Evolutionary conservation across 768 basidiomycete genomes (phyloP).

Genomic region (Pleurotus giganteus): DNA sequence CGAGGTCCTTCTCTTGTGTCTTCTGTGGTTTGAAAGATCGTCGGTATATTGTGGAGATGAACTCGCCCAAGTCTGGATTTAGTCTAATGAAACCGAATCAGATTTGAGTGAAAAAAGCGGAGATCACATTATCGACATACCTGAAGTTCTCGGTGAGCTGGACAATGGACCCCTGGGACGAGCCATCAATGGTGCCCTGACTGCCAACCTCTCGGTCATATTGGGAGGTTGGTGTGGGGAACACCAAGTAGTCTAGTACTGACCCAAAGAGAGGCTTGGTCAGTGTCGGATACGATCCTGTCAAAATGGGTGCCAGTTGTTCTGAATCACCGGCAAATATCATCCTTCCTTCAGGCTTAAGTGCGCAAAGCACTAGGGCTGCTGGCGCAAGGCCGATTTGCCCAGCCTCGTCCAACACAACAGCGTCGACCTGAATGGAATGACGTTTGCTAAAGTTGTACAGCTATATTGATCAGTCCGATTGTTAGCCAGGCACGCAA

Average conservation of each 20-base stretch:
- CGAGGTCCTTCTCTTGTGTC: constrained; percentile 37
- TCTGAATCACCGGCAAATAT: constrained; percentile 52
- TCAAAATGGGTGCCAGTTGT: constrained; percentile 49
- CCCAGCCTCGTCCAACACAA: constrained; percentile 51
- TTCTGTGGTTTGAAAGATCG: constrained; percentile 48
- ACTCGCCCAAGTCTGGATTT: constrained; percentile 52
- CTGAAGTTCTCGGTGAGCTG: constrained; percentile 53
- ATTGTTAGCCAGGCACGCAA: not conserved
- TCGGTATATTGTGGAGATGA: constrained; percentile 51
- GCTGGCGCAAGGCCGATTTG: constrained; percentile 46
- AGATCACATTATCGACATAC: constrained; percentile 19
- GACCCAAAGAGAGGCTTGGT: constrained; percentile 45
- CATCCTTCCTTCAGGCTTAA: constrained; percentile 35
- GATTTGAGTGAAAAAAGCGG: not conserved
- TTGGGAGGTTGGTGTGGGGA: constrained; percentile 9
- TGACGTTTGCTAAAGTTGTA: constrained; percentile 44
- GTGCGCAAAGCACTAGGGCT: constrained; percentile 42
- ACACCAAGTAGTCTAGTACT: constrained; percentile 46
- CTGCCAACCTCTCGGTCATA: constrained; percentile 10
- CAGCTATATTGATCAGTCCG: constrained; percentile 26
- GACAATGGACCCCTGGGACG: constrained; percentile 38
- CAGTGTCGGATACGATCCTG: constrained; percentile 42
- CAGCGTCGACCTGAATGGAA: constrained; percentile 37
- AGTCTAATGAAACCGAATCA: constrained; percentile 27
- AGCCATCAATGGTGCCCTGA: constrained; percentile 12